Percentiles rank a stretch among this genome's conserved stretches.
Evolutionary conservation across 2,329 filamentous ascomycete genomes (phyloP).

Genomic region (Aspergillus unguis): DNA sequence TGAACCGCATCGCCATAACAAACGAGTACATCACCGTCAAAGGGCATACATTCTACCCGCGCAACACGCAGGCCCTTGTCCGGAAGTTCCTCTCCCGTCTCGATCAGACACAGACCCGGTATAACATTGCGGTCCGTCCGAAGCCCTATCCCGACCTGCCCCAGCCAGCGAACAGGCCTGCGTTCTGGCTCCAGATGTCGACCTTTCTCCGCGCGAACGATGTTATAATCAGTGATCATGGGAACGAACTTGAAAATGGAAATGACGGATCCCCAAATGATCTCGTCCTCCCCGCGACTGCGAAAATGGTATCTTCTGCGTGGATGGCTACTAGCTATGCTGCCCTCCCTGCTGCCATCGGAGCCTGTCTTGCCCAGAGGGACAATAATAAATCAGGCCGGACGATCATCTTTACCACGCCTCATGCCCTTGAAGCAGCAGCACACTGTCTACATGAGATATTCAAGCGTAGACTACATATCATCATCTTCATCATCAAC

Average conservation of each 20-base stretch:
- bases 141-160: fast-evolving
- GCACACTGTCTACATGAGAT: neutral
- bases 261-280: neutral
- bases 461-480: neutral
- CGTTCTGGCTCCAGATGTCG: neutral
- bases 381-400: neutral
- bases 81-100: neutral
- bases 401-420: neutral
- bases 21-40: too few species aligned
- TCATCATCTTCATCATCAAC: neutral
- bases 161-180: neutral
- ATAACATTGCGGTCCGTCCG: neutral
- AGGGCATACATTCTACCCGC: too few species aligned
- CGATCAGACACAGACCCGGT: neutral
- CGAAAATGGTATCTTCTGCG: neutral
- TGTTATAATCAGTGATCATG: neutral
- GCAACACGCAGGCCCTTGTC: too few species aligned
- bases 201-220: neutral
- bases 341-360: neutral
- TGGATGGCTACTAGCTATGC: neutral
- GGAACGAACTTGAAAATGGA: too few species aligned
- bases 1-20: too few species aligned
- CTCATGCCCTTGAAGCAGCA: neutral
- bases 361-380: neutral
- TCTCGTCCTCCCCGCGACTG: neutral